Evolutionary conservation across 345 rosid species (phyloP), one percentile per base, ranked within the genome.

Genomic region (Noccaea caerulescens): DNA sequence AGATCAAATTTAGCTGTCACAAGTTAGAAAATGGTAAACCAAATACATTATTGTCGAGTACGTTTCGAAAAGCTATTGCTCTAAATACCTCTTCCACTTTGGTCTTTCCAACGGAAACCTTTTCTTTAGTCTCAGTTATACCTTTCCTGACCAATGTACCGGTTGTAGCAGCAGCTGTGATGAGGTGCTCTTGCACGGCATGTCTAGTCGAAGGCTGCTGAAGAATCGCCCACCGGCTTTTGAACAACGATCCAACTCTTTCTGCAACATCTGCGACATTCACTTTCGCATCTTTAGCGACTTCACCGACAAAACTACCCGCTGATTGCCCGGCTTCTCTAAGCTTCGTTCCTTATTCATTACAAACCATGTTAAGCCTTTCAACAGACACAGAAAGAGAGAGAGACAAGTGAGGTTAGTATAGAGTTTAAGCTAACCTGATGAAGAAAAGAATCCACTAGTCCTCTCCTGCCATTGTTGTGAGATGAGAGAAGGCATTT

Each of bases 391-490:
- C 12, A 51, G 41, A 64, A 3, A 69, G 13, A 36, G 10, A 55
- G 6, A 38, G 13, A 66, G 20, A 8, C 5, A 47, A 63, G 30
- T 25, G 37, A 38, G 10, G 0, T 30, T 37, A 33, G 52, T 18
- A 11, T 27, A 18, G 13, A 68, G 66, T 25, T 32, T 16, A 55
- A 56, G 52, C 59, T 18, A 63, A 93, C 98, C 98, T 52, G 98
- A 91, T 42, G 96, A 86, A 66, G 98, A 91, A 80, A 93, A 84
- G 77, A 93, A 93, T 23, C 81, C 92, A 67, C 74, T 86, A 43
- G 98, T 88, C 80, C 72, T 86, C 66, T 91, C 96, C 70, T 88
- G 91, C 98, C 97, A 91, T 77, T 77, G 96, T 12, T 89, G 92
- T 77, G 93, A 82, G 74, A 66, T 68, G 3, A 83, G 83, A 36